Evolutionary conservation across 495 filamentous ascomycete genomes (phyloP), one percentile per base, ranked within the genome.

Genomic region (Penicillium coprophilum): DNA sequence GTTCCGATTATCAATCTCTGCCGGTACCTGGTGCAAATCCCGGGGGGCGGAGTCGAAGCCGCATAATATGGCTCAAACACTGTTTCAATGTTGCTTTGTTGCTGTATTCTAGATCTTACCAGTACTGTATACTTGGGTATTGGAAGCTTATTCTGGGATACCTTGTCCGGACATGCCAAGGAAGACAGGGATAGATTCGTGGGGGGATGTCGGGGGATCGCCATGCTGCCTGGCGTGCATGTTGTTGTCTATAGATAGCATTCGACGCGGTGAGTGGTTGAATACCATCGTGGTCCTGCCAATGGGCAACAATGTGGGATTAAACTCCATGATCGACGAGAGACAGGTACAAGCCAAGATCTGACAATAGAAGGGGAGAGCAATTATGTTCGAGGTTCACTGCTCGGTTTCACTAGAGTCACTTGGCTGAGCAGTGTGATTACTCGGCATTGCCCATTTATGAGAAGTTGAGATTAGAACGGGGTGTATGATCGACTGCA

Each of bases 301-400:
- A 27, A 27, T 27, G 24, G 11, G 17, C 34, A 31, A 19, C n/a
- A 19, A 27, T 50, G 48, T 19, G 43, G 20, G 20, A 46, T 34
- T 19, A 36, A 34, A 54, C 31, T 46, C 23, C 43, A 46, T 46
- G 43, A 54, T 46, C 52, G 51, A 54, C 52, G 52, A 54, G 24
- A 54, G 43, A 46, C 43, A 28, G 41, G 15, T 24, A 38, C 4
- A 46, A 23, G 40, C 51, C 40, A 43, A 54, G 40, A 54, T 54
- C 15, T 9, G 15, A 21, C 27, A 53, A 43, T 23, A 31, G 47
- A 30, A 23, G 20, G 34, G 34, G 21, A 8, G 13, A 6, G 5
- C 19, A 38, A 46, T 28, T 34, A 15, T 28, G 41, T 10, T 19
- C 51, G 2, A 34, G 19, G 46, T 34, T 54, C 40, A 38, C 27